These are phyloP conservation scores for Massariosphaeria phaeospora DNA, from an alignment of 495 filamentous ascomycete genomes.

Conservation along the genomic window DNA sequence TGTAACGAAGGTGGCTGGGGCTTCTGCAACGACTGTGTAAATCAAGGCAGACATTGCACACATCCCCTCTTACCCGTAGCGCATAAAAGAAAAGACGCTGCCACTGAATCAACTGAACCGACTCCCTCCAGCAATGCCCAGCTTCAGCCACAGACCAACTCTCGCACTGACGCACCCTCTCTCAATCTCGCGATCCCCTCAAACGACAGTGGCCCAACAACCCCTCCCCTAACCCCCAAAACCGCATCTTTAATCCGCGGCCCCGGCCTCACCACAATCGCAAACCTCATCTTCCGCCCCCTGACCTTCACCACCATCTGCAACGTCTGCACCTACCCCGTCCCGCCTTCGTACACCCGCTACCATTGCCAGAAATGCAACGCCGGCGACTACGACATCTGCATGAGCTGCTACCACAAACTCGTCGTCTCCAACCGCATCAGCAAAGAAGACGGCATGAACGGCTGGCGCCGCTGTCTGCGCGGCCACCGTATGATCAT, in stretches of 20 bases:
- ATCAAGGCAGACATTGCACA: constrained; percentile 67
- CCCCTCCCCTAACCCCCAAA: constrained; percentile 29
- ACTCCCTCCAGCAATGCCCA: constrained; percentile 18
- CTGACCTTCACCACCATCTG: constrained; percentile 66
- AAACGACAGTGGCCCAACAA: constrained; percentile 10
- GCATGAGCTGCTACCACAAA: constrained; percentile 65
- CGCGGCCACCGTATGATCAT: constrained; percentile 79
- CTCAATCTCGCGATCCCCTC: constrained; percentile 6
- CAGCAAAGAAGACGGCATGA: constrained; percentile 64
- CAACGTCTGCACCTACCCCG: constrained; percentile 65
- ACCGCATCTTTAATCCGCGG: constrained; percentile 34
- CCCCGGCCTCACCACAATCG: constrained; percentile 41
- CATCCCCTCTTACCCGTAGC: constrained; percentile 69
- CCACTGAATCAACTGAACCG: constrained; percentile 27
- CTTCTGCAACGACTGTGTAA: constrained; percentile 78
- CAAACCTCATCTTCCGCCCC: constrained; percentile 44
- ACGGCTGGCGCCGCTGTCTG: constrained; percentile 75
- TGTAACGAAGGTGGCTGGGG: constrained; percentile 94
- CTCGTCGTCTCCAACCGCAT: constrained; percentile 59
- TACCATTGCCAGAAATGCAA: constrained; percentile 71
- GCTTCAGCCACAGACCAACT: constrained; percentile 12
- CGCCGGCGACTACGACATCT: constrained; percentile 78
- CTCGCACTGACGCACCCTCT: constrained; percentile 8
- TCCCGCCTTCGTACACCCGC: constrained; percentile 61
- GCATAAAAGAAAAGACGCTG: constrained; percentile 36